These are phyloP conservation scores for Pythium aquatile DNA, from an alignment of 352 stramenopile genomes.

Conservation along the genomic window DNA sequence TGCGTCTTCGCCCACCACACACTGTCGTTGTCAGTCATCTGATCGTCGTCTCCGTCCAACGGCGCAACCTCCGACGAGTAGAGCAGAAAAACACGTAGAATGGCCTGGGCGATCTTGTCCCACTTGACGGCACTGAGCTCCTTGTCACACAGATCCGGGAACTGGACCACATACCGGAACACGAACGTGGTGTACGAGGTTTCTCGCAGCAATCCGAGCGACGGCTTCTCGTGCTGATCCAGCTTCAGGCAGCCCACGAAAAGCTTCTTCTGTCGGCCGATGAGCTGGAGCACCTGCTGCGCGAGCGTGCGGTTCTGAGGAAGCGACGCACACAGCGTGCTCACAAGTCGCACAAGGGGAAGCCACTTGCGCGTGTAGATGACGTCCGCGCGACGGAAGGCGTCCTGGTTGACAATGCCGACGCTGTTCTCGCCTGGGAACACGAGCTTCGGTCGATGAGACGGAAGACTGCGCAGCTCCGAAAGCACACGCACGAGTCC, in stretches of 20 bases:
- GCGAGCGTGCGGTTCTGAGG: slow-evolving; percentile 70
- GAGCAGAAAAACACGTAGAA: slow-evolving; percentile 67
- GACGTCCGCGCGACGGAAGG: slow-evolving; percentile 57
- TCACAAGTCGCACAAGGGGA: slow-evolving; percentile 62
- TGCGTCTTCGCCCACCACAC: slow-evolving; percentile 59
- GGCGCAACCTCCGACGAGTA: slow-evolving; percentile 60
- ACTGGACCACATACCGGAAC: slow-evolving; percentile 78
- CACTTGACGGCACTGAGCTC: slow-evolving; percentile 59
- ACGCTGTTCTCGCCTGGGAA: slow-evolving; percentile 34
- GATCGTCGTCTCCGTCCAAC: slow-evolving; percentile 28
- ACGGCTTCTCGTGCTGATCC: slow-evolving; percentile 36
- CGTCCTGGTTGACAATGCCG: slow-evolving; percentile 23
- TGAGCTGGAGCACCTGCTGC: slow-evolving; percentile 52
- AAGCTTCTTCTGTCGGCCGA: slow-evolving; percentile 70
- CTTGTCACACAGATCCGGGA: slow-evolving; percentile 65
- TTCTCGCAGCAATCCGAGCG: slow-evolving; percentile 64
- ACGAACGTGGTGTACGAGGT: slow-evolving; percentile 76
- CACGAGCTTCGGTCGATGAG: slow-evolving; percentile 63
- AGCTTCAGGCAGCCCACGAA: slow-evolving; percentile 70
- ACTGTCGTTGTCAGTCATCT: slow-evolving; percentile 32
- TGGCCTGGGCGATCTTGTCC: slow-evolving; percentile 70
- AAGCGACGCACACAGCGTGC: slow-evolving; percentile 53
- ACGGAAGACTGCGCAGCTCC: slow-evolving; percentile 61
- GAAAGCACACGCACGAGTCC: slow-evolving; percentile 65
- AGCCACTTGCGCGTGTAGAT: slow-evolving; percentile 82